These are phyloP conservation scores for Colletotrichum tropicale DNA, from an alignment of 2,329 filamentous ascomycete genomes.

Conservation along the genomic window DNA sequence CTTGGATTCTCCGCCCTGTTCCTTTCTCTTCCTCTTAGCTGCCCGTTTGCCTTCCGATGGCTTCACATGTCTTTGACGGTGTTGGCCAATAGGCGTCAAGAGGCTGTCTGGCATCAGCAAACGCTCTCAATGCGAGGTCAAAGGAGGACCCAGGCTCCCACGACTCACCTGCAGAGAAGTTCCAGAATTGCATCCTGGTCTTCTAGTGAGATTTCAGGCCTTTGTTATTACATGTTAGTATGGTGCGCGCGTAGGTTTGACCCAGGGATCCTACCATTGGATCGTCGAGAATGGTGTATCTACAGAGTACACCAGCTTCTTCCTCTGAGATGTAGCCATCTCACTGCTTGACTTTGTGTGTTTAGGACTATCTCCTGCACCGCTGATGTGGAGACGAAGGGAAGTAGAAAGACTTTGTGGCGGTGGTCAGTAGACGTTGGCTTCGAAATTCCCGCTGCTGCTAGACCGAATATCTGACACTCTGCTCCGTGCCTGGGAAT, in stretches of 20 bases:
- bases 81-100: conserved; percentile 65
- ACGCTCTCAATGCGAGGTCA: background rate
- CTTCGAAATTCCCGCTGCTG: background rate
- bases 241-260: background rate
- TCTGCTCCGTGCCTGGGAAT: background rate
- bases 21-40: conserved; percentile 55
- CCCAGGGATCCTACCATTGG: conserved; percentile 54
- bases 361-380: background rate
- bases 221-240: conserved; percentile 33
- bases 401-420: background rate
- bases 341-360: background rate
- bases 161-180: conserved; percentile 65
- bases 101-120: conserved; percentile 48
- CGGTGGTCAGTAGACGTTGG: background rate
- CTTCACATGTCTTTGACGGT: conserved; percentile 58
- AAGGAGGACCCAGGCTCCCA: background rate
- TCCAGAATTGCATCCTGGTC: conserved; percentile 70
- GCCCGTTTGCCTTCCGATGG: conserved; percentile 67
- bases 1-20: conserved; percentile 27
- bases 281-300: conserved; percentile 68
- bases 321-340: conserved; percentile 29
- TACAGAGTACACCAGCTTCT: conserved; percentile 67
- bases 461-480: background rate
- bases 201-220: conserved; percentile 63
- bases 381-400: background rate